These are phyloP conservation scores for Rhynchospora pubera DNA, from an alignment of 176 grass and related monocot genomes.

Conservation along the genomic window DNA sequence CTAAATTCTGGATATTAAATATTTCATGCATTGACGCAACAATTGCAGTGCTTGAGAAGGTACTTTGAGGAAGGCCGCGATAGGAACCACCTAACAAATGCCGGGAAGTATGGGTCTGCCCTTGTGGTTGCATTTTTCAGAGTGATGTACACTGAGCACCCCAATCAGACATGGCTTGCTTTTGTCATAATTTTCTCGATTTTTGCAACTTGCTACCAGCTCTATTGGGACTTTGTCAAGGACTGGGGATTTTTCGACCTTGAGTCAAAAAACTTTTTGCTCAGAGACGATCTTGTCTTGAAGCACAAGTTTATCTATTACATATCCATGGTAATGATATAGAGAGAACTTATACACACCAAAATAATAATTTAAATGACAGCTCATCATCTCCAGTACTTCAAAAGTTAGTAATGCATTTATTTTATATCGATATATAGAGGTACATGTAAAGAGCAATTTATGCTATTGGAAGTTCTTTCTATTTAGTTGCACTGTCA, in stretches of 20 bases:
- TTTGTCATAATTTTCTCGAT: constrained; percentile 12
- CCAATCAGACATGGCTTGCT: neutral
- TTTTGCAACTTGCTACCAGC: constrained; percentile 31
- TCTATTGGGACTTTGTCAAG: constrained; percentile 50
- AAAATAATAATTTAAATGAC: neutral
- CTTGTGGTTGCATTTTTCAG: constrained; percentile 32
- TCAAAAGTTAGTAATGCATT: neutral
- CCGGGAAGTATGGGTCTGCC: constrained; percentile 44
- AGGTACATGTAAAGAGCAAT: neutral
- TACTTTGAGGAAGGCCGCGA: constrained; percentile 33
- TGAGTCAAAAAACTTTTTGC: constrained; percentile 21
- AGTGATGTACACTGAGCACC: constrained; percentile 23
- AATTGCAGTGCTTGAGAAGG: constrained; percentile 31
- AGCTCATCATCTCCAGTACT: neutral
- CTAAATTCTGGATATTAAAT: neutral
- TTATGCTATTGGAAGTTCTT: neutral
- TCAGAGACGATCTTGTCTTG: constrained; percentile 41
- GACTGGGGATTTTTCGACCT: constrained; percentile 35
- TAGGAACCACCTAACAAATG: constrained; percentile 27
- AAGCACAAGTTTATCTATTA: constrained; percentile 35
- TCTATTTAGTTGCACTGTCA: neutral
- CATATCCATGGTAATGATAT: constrained; percentile 29
- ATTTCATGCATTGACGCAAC: neutral
- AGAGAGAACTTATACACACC: neutral
- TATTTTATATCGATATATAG: neutral